Evolutionary conservation across 306 rosid species (phyloP).

Genomic region (Citrullus colocynthis): DNA sequence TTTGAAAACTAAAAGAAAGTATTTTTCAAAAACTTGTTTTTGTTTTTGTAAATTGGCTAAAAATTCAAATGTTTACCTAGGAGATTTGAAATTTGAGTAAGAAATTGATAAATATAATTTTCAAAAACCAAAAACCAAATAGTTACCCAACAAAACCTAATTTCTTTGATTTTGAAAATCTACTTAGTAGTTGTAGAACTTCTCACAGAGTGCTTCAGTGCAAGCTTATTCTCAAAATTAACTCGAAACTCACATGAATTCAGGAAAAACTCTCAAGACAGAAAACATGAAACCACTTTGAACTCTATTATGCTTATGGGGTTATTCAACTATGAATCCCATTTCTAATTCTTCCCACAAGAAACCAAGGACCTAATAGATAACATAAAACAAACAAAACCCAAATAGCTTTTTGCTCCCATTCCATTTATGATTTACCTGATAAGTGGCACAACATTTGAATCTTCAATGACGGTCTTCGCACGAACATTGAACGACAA

Average conservation of each 20-base stretch:
- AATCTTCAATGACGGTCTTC: slow-evolving; percentile 57
- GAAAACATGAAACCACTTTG: background rate
- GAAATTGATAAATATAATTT: no score
- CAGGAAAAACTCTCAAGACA: background rate
- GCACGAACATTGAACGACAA: slow-evolving; percentile 72
- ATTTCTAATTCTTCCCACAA: background rate
- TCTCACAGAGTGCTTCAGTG: background rate
- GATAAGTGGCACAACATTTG: slow-evolving; percentile 62
- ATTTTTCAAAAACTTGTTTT: no score
- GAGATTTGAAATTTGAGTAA: no score
- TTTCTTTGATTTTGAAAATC: background rate
- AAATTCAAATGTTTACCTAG: no score
- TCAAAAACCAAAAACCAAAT: no score
- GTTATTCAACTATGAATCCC: background rate
- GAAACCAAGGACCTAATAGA: background rate
- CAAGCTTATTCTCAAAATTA: background rate
- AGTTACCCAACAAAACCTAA: no score
- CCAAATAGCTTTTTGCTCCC: background rate
- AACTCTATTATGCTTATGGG: background rate
- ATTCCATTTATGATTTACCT: slow-evolving; percentile 26
- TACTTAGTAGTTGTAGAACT: background rate
- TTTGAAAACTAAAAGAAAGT: no score
- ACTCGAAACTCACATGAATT: background rate
- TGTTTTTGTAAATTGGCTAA: no score
- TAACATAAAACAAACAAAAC: background rate